Percentiles rank a stretch among this genome's conserved stretches.
phyloP scores from a whole-genome alignment of 2,329 filamentous ascomycete genomes.

The Ampelomyces quisqualis region DNA sequence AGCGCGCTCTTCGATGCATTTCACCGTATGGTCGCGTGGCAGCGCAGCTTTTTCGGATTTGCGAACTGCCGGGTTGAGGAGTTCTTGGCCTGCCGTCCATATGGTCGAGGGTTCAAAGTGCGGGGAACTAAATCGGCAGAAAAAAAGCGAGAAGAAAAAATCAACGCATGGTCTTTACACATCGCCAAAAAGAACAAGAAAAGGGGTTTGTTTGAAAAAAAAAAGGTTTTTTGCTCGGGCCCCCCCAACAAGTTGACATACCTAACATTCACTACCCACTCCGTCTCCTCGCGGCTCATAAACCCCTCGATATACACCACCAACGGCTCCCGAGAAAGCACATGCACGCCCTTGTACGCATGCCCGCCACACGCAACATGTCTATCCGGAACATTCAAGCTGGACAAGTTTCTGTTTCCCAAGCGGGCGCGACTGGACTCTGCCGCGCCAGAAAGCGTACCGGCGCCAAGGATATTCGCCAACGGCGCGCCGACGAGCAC shows the following conservation, averaged over 20 bases:
- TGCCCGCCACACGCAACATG: conserved; percentile 45
- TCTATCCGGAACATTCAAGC: conserved; percentile 44
- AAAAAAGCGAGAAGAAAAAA: too few relatives aligned
- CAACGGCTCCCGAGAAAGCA: conserved; percentile 56
- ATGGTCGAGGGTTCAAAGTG: conserved; percentile 58
- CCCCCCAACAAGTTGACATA: too few relatives aligned
- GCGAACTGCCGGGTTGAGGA: conserved; percentile 52
- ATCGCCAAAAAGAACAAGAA: too few relatives aligned
- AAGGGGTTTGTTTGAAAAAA: too few relatives aligned
- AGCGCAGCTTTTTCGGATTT: conserved; percentile 54
- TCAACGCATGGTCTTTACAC: too few relatives aligned
- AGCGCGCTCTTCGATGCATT: conserved; percentile 61
- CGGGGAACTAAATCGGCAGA: conserved; percentile 42
- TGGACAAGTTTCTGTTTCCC: conserved; percentile 41
- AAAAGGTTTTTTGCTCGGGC: too few relatives aligned
- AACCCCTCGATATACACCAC: conserved; percentile 62
- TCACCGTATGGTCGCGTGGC: conserved; percentile 49
- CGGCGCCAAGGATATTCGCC: conserved; percentile 7
- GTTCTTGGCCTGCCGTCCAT: conserved; percentile 52
- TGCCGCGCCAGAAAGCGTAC: too few relatives aligned
- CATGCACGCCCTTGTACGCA: conserved; percentile 45
- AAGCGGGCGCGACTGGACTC: conserved; percentile 4
- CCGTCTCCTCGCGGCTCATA: conserved; percentile 50
- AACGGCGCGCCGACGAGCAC: conserved; percentile 42
- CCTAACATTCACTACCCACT: conserved; percentile 57